Percentiles rank a stretch among this genome's conserved stretches.
These are phyloP conservation scores for Aleurites moluccanus DNA, from an alignment of 441 rosid genomes.

Conservation along the genomic window DNA sequence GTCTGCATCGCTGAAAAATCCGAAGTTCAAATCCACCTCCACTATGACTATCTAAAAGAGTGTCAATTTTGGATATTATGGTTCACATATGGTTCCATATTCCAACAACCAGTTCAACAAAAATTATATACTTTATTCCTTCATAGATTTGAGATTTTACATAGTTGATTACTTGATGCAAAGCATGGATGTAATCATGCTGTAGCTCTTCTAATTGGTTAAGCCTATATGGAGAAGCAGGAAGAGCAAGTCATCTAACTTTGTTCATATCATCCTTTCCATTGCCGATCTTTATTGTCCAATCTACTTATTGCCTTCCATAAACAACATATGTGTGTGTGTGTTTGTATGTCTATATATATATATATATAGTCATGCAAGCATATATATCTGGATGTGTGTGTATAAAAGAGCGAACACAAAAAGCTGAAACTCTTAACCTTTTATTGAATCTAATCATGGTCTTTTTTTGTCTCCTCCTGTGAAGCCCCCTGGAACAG, in stretches of 20 bases:
- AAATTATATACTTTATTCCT: not conserved
- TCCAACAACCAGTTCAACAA: not conserved
- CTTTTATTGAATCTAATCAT: conserved; percentile 31
- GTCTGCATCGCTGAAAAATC: not conserved
- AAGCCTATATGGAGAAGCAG: not conserved
- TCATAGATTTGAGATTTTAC: not conserved
- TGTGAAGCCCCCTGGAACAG: conserved; percentile 99
- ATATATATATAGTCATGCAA: too few relatives aligned
- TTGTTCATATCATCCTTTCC: not conserved
- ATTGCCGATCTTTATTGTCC: not conserved
- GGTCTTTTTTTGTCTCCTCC: conserved; percentile 23
- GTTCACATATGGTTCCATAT: not conserved
- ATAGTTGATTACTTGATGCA: not conserved
- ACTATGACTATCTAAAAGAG: not conserved
- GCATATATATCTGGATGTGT: not conserved
- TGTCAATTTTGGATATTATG: not conserved
- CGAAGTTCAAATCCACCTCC: not conserved
- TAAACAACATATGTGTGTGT: not conserved
- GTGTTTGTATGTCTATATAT: too few relatives aligned
- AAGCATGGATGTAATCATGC: not conserved
- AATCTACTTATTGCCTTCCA: not conserved
- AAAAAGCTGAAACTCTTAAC: conserved; percentile 24
- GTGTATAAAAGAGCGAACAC: not conserved
- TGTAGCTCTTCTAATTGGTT: not conserved
- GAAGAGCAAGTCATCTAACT: not conserved